phyloP scores from a whole-genome alignment of 805 yeast genomes.

The Naumovozyma dairenensis region DNA sequence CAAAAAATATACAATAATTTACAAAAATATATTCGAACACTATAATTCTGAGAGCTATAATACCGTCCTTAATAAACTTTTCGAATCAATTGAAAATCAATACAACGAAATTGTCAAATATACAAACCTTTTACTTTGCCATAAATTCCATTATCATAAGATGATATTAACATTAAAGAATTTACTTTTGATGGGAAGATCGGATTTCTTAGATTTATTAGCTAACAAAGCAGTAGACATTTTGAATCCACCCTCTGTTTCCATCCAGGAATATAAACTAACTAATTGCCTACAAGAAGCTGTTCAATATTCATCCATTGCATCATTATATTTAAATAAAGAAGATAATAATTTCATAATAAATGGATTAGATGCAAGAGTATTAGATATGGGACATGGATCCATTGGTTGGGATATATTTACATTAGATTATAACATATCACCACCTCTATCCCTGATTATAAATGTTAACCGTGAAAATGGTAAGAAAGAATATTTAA shows the following conservation, averaged over 20 bases:
- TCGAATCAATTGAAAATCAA: conserved; percentile 32
- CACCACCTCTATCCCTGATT: conserved; percentile 43
- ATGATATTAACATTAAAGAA: conserved; percentile 57
- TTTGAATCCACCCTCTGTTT: conserved; percentile 52
- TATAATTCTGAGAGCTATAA: too few relatives aligned
- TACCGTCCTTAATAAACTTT: conserved; percentile 15
- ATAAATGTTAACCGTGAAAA: conserved; percentile 40
- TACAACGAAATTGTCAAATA: conserved; percentile 44
- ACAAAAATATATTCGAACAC: conserved; percentile 5
- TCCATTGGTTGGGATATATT: conserved; percentile 87
- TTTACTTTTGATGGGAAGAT: conserved; percentile 59
- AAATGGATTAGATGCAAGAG: conserved; percentile 67
- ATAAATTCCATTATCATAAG: conserved; percentile 38
- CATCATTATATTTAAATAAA: conserved; percentile 30
- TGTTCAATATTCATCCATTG: conserved; percentile 43
- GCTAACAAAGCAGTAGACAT: conserved; percentile 43
- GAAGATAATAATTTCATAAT: conserved; percentile 33
- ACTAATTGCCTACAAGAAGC: conserved; percentile 59
- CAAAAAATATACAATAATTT: conserved; percentile 17
- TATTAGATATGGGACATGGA: conserved; percentile 64
- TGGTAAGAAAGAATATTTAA: conserved; percentile 51
- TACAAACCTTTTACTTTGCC: conserved; percentile 40
- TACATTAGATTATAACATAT: conserved; percentile 65
- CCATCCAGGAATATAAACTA: conserved; percentile 55
- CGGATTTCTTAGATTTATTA: conserved; percentile 72